phyloP scores from a whole-genome alignment of 768 basidiomycete species.

The Chalciporus sphaerocephalus region DNA sequence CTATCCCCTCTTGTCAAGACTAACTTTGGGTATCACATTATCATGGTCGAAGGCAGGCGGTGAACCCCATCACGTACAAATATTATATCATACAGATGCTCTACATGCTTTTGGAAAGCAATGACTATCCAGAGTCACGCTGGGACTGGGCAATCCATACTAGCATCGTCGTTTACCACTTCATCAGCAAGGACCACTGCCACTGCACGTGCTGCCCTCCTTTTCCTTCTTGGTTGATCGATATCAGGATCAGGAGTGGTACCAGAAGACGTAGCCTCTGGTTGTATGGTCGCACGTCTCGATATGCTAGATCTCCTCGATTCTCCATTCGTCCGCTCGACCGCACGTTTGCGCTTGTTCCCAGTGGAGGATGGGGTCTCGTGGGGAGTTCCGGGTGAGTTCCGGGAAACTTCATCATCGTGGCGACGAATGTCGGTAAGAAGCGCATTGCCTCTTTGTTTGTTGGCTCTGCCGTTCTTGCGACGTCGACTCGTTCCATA shows the following conservation, averaged over 20 bases:
- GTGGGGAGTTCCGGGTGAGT: slow-evolving; percentile 19
- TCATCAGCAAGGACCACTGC: slow-evolving; percentile 31
- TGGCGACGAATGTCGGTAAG: slow-evolving; percentile 78
- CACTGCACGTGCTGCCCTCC: slow-evolving; percentile 32
- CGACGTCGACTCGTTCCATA: slow-evolving; percentile 64
- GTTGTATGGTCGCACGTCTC: slow-evolving; percentile 40
- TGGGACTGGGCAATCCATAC: slow-evolving; percentile 26
- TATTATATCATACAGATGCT: slow-evolving; percentile 13
- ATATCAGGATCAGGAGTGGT: slow-evolving; percentile 68
- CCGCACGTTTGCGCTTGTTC: slow-evolving; percentile 40
- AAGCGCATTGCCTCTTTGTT: slow-evolving; percentile 78
- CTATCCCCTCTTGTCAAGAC: slow-evolving; percentile 76
- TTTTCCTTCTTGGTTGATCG: slow-evolving; percentile 44
- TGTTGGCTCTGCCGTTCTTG: slow-evolving; percentile 53
- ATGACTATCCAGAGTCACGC: slow-evolving; percentile 10
- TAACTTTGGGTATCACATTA: slow-evolving; percentile 81
- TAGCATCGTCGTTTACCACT: slow-evolving; percentile 30
- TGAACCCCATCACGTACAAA: slow-evolving; percentile 27
- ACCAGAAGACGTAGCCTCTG: slow-evolving; percentile 43
- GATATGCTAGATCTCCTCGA: slow-evolving; percentile 32
- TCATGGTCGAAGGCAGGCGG: slow-evolving; percentile 85
- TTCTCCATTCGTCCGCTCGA: slow-evolving; percentile 31
- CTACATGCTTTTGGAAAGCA: slow-evolving; percentile 6
- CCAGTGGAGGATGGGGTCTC: slow-evolving; percentile 25
- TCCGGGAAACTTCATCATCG: slow-evolving; percentile 45